phyloP scores from a whole-genome alignment of 2,329 filamentous ascomycete genomes.

The Sporothrix schenckii region DNA sequence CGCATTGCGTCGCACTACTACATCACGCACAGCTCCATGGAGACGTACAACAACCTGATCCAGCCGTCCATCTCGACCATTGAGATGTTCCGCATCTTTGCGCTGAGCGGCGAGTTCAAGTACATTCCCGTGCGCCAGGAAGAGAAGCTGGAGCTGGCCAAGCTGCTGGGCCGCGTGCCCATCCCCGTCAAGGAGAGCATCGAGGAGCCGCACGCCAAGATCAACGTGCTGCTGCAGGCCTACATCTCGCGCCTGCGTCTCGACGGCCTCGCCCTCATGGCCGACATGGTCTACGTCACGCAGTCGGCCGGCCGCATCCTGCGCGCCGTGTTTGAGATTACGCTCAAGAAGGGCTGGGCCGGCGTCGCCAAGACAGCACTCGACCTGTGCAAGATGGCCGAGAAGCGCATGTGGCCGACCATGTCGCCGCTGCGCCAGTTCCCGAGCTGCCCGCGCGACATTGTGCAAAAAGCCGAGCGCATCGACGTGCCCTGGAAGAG shows the following conservation, averaged over 20 bases:
- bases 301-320: constrained; percentile 96
- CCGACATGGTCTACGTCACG: constrained; percentile 97
- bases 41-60: constrained; percentile 93
- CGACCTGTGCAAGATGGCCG: constrained; percentile 97
- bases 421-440: constrained; percentile 97
- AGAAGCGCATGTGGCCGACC: constrained; percentile 99
- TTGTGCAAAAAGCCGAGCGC: constrained; percentile 88
- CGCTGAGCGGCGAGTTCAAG: constrained; percentile 96
- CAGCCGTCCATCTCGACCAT: constrained; percentile 91
- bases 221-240: constrained; percentile 94
- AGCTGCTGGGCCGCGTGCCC: constrained; percentile 84
- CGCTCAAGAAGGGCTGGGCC: constrained; percentile 95
- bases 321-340: constrained; percentile 93
- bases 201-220: constrained; percentile 95
- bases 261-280: constrained; percentile 93
- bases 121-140: constrained; percentile 98
- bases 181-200: constrained; percentile 98
- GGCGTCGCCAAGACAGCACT: constrained; percentile 89
- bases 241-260: constrained; percentile 95
- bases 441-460: constrained; percentile 75
- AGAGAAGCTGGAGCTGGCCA: constrained; percentile 94
- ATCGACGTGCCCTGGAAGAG: constrained; percentile 92
- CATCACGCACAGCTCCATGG: constrained; percentile 94
- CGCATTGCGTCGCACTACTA: constrained; percentile 98
- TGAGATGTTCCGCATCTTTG: constrained; percentile 94